Evolutionary conservation across 805 yeast genomes (phyloP).

Genomic region (Clavispora fructus): DNA sequence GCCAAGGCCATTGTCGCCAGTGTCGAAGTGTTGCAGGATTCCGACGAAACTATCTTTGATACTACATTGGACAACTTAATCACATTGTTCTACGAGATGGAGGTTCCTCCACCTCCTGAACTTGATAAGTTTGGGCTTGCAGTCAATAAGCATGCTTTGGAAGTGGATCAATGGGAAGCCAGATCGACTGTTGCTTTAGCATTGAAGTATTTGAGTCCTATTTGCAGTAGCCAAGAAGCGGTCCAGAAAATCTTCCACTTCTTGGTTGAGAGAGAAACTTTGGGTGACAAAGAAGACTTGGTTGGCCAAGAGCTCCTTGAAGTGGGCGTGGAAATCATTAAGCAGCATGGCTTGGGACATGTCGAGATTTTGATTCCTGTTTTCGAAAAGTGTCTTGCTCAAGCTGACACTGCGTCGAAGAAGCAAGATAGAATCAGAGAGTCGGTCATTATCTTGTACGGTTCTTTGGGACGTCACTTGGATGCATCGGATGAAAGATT

Average conservation of each 20-base stretch:
- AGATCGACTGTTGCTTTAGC: slow-evolving; percentile 78
- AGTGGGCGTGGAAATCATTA: slow-evolving; percentile 77
- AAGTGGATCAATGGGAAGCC: slow-evolving; percentile 76
- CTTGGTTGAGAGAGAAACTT: slow-evolving; percentile 55
- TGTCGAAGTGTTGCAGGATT: slow-evolving; percentile 27
- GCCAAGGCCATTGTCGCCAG: slow-evolving; percentile 70
- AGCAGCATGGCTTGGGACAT: slow-evolving; percentile 54
- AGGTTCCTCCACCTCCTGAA: slow-evolving; percentile 71
- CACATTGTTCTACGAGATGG: slow-evolving; percentile 51
- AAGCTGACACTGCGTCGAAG: slow-evolving; percentile 42
- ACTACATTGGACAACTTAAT: slow-evolving; percentile 42
- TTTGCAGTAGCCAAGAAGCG: slow-evolving; percentile 30
- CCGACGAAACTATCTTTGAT: slow-evolving; percentile 19
- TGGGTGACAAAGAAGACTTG: slow-evolving; percentile 67
- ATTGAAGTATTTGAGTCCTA: slow-evolving; percentile 51
- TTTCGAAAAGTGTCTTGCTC: slow-evolving; percentile 65
- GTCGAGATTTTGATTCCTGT: slow-evolving; percentile 76
- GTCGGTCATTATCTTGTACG: slow-evolving; percentile 80
- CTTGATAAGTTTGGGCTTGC: slow-evolving; percentile 78
- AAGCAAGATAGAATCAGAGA: slow-evolving; percentile 64
- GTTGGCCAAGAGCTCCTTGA: slow-evolving; percentile 83
- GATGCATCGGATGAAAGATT: slow-evolving; percentile 61
- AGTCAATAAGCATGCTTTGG: slow-evolving; percentile 53
- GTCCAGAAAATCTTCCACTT: slow-evolving; percentile 58
- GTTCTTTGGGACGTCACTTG: slow-evolving; percentile 85